A percentile compares a stretch with the other conserved stretches of the same genome.
phyloP scores from a whole-genome alignment of 1,284 basidiomycete genomes.

The Kalmanozyma brasiliensis region DNA sequence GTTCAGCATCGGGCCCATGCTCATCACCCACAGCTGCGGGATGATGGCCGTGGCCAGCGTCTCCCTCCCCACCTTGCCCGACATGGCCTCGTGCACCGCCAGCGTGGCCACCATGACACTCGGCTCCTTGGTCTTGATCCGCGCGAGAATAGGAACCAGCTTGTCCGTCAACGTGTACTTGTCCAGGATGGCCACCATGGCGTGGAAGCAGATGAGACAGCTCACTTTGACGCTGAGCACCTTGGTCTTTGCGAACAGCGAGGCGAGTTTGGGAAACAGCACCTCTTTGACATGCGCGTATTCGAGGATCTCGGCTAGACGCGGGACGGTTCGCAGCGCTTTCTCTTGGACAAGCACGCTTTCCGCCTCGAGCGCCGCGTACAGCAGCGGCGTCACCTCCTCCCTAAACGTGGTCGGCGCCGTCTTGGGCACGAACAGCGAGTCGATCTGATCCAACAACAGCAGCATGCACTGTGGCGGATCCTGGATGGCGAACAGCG shows the following conservation, averaged over 20 bases:
- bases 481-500: constrained; percentile 89
- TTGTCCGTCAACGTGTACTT: constrained; percentile 85
- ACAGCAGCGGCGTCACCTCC: constrained; percentile 92
- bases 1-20: constrained; percentile 74
- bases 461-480: constrained; percentile 82
- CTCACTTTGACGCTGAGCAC: constrained; percentile 79
- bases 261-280: constrained; percentile 60
- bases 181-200: constrained; percentile 93
- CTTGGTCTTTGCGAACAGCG: constrained; percentile 64
- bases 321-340: constrained; percentile 84
- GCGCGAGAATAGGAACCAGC: constrained; percentile 89
- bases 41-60: constrained; percentile 80
- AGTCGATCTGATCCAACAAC: constrained; percentile 80
- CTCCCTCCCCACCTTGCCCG: constrained; percentile 91
- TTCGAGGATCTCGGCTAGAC: constrained; percentile 90
- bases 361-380: constrained; percentile 92
- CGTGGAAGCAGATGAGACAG: constrained; percentile 84
- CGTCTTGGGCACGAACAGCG: constrained; percentile 87
- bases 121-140: constrained; percentile 85
- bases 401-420: constrained; percentile 86
- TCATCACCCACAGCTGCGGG: constrained; percentile 64
- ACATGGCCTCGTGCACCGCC: constrained; percentile 95
- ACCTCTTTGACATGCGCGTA: constrained; percentile 66
- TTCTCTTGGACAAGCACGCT: constrained; percentile 82
- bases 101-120: constrained; percentile 78